Base-by-base conservation (phyloP, 805 yeast genomes). In the Pichia ethanolica region DNA sequence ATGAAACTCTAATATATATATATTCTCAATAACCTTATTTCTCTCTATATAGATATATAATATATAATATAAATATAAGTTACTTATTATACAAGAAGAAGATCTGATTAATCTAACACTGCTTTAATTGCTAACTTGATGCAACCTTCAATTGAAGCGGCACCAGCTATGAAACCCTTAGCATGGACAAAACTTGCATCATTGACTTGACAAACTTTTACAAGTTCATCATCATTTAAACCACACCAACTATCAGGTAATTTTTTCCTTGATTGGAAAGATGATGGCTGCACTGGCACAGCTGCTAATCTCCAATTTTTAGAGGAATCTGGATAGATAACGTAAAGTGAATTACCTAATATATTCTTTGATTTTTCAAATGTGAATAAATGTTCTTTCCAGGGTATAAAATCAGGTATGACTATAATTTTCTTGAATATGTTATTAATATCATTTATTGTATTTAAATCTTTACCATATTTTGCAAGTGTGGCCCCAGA, bases 131-230 rank as follows among this genome's bases (percentile, higher is more conserved):
- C 56, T 41, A 53, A 10, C 13, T 49, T 32, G 27, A 53, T 30
- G 42, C 54, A 51, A 34, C 86, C 84, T 46, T 87, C 96, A 55
- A 74, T 69, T 28, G 91, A 76, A 61, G 79, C 73, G 49, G 90
- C 87, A 46, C 99, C 99, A 42, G 97, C 98, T 62, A 91, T 91
- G 67, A 91, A 91, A 0, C 99, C 98, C 39, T 95, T 85, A 40
- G 97, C 96, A 61, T 91, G 99, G 48, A 91, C 81, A 63, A 91
- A 91, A 30, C 89, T 79, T 62, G 95, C 86, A 9, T 87, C 96
- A 32, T 79, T 81, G 45, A 93, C 77, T 12, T 91, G 96, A 39
- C 86, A 72, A 54, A 75, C 68, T 56, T 79, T 71, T 54, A 83
- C 77, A 57, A 91, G 75, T 45, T 74, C 84, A 25, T 84, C 89